These are phyloP conservation scores for Malus hybrid DNA, from an alignment of 331 rosid species.

Conservation along the genomic window DNA sequence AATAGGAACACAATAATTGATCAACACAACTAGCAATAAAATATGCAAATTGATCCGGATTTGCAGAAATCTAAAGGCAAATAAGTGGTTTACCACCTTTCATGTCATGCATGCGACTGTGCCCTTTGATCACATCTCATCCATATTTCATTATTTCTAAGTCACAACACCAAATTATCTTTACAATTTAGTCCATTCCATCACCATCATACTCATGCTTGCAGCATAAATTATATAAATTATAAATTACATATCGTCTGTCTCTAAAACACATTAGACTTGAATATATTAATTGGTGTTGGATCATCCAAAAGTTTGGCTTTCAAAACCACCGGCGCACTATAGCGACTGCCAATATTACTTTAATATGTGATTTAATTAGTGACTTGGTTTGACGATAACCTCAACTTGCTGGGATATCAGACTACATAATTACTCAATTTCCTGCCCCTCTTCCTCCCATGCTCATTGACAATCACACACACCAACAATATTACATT, in stretches of 20 bases:
- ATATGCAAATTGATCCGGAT: background rate
- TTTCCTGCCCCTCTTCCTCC: slow-evolving; percentile 9
- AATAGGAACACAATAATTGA: background rate
- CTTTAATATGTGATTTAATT: background rate
- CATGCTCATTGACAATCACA: background rate
- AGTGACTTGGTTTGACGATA: slow-evolving; percentile 25
- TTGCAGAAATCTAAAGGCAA: background rate
- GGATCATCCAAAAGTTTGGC: background rate
- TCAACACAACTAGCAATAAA: background rate
- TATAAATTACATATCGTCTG: too few relatives aligned
- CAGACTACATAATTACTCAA: slow-evolving; percentile 12
- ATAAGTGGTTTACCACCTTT: background rate
- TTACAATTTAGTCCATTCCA: too few relatives aligned
- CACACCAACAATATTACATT: background rate
- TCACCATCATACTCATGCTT: too few relatives aligned
- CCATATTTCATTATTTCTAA: too few relatives aligned
- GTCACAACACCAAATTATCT: too few relatives aligned
- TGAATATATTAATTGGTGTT: background rate
- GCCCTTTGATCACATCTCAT: background rate
- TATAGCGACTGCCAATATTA: background rate
- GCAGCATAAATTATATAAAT: too few relatives aligned
- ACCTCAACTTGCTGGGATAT: slow-evolving; percentile 18
- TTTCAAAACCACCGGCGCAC: background rate
- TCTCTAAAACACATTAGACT: background rate
- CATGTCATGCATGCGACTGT: background rate